Evolutionary conservation across 441 rosid species (phyloP).

Genomic region (Euphorbia celastroides): DNA sequence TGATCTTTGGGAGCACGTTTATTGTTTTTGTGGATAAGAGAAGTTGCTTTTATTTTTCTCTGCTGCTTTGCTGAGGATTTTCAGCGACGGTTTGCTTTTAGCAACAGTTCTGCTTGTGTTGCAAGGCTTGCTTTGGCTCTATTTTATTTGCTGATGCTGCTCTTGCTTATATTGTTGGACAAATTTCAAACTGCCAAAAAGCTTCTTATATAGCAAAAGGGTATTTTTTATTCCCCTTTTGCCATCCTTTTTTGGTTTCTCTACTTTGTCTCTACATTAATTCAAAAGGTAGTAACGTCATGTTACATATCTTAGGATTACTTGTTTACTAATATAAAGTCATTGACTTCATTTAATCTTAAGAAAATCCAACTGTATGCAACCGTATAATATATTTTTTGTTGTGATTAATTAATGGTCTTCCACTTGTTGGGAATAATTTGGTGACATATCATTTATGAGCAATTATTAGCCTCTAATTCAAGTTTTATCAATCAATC

Average conservation of each 20-base stretch:
- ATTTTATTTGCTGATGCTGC: neutral
- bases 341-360: neutral
- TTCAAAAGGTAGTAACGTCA: too few relatives aligned
- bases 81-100: neutral
- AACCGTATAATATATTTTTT: neutral
- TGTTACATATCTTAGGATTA: too few relatives aligned
- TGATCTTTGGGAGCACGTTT: constrained; percentile 47
- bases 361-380: neutral
- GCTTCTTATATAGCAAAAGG: constrained; percentile 4
- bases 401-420: too few relatives aligned
- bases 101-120: constrained; percentile 16
- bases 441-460: neutral
- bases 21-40: constrained; percentile 32
- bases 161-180: too few relatives aligned
- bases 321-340: too few relatives aligned
- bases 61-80: constrained; percentile 22
- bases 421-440: too few relatives aligned
- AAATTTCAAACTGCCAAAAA: constrained; percentile 9
- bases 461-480: neutral
- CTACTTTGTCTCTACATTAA: too few relatives aligned
- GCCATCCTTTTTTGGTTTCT: neutral
- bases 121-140: constrained; percentile 18
- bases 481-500: neutral
- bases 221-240: neutral
- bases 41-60: constrained; percentile 23